Percentiles rank a stretch among this genome's conserved stretches.
phyloP scores from a whole-genome alignment of 2,329 filamentous ascomycete species.

The Phyllosticta ampelicida region DNA sequence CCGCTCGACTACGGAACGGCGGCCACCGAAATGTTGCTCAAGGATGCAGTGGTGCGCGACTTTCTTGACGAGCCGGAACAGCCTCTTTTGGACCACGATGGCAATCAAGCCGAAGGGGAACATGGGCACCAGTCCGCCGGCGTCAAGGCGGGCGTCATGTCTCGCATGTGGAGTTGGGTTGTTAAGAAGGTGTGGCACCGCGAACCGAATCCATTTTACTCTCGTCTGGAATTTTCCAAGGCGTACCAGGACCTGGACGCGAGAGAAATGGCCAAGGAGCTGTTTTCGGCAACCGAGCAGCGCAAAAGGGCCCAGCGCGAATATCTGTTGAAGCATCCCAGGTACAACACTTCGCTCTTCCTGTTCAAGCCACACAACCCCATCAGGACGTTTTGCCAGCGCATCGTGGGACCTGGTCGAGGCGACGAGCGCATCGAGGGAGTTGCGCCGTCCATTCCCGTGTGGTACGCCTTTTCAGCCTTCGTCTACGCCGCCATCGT shows the following conservation, averaged over 20 bases:
- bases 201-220: conserved; percentile 93
- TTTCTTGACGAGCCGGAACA: conserved; percentile 68
- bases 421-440: conserved; percentile 82
- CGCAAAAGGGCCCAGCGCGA: conserved; percentile 83
- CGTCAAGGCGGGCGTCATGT: conserved; percentile 48
- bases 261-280: conserved; percentile 79
- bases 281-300: conserved; percentile 70
- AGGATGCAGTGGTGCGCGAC: conserved; percentile 88
- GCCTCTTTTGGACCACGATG: conserved; percentile 4
- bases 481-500: conserved; percentile 92
- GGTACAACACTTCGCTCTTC: conserved; percentile 86
- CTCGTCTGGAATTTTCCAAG: conserved; percentile 59
- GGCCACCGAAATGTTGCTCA: conserved; percentile 90
- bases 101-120: conserved; percentile 15
- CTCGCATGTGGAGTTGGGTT: conserved; percentile 51
- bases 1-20: conserved; percentile 86
- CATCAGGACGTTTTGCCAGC: conserved; percentile 73
- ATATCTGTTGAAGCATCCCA: conserved; percentile 76
- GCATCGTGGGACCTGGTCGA: conserved; percentile 80
- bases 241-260: conserved; percentile 74
- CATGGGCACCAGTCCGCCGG: conserved; percentile 13
- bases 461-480: conserved; percentile 90
- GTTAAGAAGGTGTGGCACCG: conserved; percentile 46
- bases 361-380: conserved; percentile 71
- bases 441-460: conserved; percentile 72